Evolutionary conservation across 257 asterid genomes (phyloP), one percentile per base, ranked within the genome.

Genomic region (Paulownia fortunei): DNA sequence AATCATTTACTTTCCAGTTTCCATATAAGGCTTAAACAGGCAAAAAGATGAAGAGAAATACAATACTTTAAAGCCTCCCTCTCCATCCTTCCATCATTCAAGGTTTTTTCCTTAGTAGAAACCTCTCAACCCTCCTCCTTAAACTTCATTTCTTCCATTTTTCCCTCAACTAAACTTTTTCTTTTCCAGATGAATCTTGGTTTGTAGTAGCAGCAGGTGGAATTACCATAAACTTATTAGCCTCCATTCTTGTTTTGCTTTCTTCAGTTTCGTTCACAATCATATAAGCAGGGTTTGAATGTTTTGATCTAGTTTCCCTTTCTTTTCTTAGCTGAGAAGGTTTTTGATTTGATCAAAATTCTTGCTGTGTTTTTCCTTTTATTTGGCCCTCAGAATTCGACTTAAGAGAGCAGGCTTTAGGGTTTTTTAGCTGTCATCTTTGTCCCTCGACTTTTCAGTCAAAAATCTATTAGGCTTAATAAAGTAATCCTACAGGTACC

Each of bases 401-500:
- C 37, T 21, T 18, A n/a, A 8, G 34, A 9, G 39, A 0, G 8
- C 9, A 37, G 32, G 12, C 30, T 55, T 68, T 68, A 59, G 69
- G 66, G 41, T 24, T 63, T 11, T 16, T 72, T 6, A 49, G 23
- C 74, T 30, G 74, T 77, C 74, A 73, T 37, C 64, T 63, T 76
- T 52, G 78, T 46, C 46, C 32, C 76, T 36, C 70, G 9, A 61
- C 79, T 72, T 80, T 76, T 39, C 77, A 73, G 82, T 82, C 85
- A 77, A 82, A 82, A 23, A 39, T 27, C 2, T 34, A 5, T 23
- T 69, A 42, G 24, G 58, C 67, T 60, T 69, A 55, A 37, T 72
- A 66, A 82, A 82, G 85, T 66, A 72, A 15, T 30, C 41, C 74
- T 44, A 8, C 32, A 58, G 0, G 8, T 59, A 3, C 15, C 72